Evolutionary conservation across 148 eudicot genomes (phyloP), one percentile per base, ranked within the genome.

Genomic region (Silene uniflora): DNA sequence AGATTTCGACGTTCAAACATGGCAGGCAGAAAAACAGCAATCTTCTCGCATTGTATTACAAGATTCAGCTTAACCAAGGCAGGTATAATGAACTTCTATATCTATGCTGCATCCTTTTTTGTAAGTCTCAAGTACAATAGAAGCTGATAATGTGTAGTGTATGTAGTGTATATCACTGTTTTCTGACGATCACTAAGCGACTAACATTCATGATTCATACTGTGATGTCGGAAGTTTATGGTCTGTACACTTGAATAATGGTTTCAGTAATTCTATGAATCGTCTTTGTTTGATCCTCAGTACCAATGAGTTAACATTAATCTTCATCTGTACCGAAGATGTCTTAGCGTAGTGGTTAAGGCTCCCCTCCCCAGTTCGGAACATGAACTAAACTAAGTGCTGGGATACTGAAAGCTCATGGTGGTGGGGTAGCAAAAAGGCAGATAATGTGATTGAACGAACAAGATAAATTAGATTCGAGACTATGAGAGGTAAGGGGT

Each of bases 401-500:
- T 62, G 42, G 22, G 44, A 25, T 49, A 47, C 46, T 49, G 77
- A 63, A 46, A 27, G 60, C 69, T 74, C 44, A 13, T 24, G 13
- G 6, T 74, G 46, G 25, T 27, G 44, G 56, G 49, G n/a, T 47
- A 27, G 69, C 49, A 7, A 73, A 73, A 44, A 55, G 27, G 56
- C 2, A 21, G 76, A 60, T 35, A 6, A n/a, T 25, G 63, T 72
- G 32, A 62, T 25, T 13, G 67, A 64, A 25, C 67, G 14, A 27
- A 39, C 27, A 27, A 27, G 25, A 18, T 25, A 64, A 62, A 27
- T 64, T 3, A 64, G 42, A 64, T 64, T 42, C 6, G 44, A 29
- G n/a, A 64, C 68, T 27, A 66, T 66, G 69, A 66, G 69, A 66
- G 69, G 69, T 66, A 14, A 66, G 22, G 39, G 47, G 11, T 66